Percentiles rank a stretch among this genome's conserved stretches.
Evolutionary conservation across 2,329 filamentous ascomycete genomes (phyloP).

Genomic region (Epichloe aotearoae): DNA sequence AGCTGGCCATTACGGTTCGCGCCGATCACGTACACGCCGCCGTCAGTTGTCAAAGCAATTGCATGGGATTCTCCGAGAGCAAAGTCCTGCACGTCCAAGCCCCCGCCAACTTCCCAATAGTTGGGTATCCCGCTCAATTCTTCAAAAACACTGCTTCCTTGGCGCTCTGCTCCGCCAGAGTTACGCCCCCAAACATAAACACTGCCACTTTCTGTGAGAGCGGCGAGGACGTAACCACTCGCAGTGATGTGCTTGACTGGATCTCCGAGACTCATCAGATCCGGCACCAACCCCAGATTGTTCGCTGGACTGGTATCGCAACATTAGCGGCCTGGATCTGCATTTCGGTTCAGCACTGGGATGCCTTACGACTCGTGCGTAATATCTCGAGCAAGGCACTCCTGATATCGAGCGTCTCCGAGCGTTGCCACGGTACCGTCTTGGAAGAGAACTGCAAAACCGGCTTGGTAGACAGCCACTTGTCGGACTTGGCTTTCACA

Average conservation of each 20-base stretch:
- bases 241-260: conserved; percentile 39
- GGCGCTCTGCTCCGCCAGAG: conserved; percentile 11
- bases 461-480: conserved; percentile 33
- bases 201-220: conserved; percentile 42
- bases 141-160: conserved; percentile 13
- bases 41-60: conserved; percentile 37
- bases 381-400: conserved; percentile 41
- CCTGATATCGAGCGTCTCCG: conserved; percentile 45
- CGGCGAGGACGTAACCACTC: conserved; percentile 44
- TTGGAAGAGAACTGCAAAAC: conserved; percentile 33
- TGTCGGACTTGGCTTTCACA: conserved; percentile 21
- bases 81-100: conserved; percentile 41
- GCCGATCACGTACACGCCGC: conserved; percentile 41
- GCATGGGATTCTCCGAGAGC: conserved; percentile 46
- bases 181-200: conserved; percentile 47
- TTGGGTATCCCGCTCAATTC: conserved; percentile 21
- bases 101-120: conserved; percentile 32
- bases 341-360: not conserved
- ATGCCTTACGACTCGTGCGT: conserved; percentile 22
- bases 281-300: conserved; percentile 30
- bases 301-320: conserved; percentile 27
- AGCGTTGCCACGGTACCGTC: conserved; percentile 35
- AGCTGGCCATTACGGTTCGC: conserved; percentile 47
- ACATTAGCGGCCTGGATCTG: conserved; percentile 5
- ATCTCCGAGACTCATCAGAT: conserved; percentile 38